These are phyloP conservation scores for Candida oleophila DNA, from an alignment of 805 yeast genomes.

Conservation along the genomic window DNA sequence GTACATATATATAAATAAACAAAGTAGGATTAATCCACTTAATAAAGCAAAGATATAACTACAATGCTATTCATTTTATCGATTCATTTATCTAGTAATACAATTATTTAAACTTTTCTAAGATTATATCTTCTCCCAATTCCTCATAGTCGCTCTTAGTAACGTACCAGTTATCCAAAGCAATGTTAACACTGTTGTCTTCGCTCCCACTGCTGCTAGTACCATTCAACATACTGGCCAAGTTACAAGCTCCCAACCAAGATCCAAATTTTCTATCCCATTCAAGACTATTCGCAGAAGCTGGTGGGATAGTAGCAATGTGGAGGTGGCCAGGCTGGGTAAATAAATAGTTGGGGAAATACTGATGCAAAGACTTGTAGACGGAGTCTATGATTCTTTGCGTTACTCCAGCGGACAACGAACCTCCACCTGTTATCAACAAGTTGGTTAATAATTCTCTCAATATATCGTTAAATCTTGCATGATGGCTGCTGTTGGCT, in stretches of 20 bases:
- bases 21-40: neutral
- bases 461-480: constrained; percentile 38
- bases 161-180: constrained; percentile 52
- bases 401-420: constrained; percentile 54
- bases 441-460: constrained; percentile 40
- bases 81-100: neutral
- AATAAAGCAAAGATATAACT: neutral
- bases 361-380: constrained; percentile 39
- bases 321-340: constrained; percentile 20
- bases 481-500: constrained; percentile 14
- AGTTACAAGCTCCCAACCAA: constrained; percentile 75
- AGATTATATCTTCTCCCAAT: constrained; percentile 47
- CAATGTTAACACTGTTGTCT: constrained; percentile 26
- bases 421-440: constrained; percentile 61
- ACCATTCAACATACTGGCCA: constrained; percentile 61
- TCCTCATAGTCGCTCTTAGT: constrained; percentile 66
- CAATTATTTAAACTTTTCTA: constrained; percentile 32
- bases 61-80: neutral
- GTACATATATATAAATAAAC: constrained; percentile 1
- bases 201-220: constrained; percentile 7
- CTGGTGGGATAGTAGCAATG: constrained; percentile 21
- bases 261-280: constrained; percentile 58
- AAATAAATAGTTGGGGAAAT: constrained; percentile 48
- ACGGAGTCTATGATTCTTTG: constrained; percentile 58
- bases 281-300: constrained; percentile 27